A percentile compares a stretch with the other conserved stretches of the same genome.
These are phyloP conservation scores for Lecanosticta acicola DNA, from an alignment of 2,329 filamentous ascomycete species.

Conservation along the genomic window DNA sequence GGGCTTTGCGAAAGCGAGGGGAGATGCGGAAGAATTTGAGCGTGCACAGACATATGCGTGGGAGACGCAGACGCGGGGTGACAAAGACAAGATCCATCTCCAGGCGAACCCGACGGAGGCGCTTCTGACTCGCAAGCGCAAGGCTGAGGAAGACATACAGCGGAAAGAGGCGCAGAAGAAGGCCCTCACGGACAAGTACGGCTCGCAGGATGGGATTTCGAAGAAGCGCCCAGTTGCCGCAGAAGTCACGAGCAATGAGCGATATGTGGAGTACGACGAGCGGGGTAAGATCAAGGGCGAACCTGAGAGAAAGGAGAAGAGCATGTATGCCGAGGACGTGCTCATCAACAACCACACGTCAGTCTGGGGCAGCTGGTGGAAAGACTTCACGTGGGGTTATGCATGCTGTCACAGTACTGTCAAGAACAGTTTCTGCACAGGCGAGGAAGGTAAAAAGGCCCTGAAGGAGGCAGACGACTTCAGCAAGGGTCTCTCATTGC, in stretches of 20 bases:
- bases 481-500: slow-evolving; percentile 44
- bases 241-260: slow-evolving; percentile 72
- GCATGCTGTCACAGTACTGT: slow-evolving; percentile 87
- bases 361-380: slow-evolving; percentile 98
- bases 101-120: slow-evolving; percentile 96
- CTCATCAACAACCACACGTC: slow-evolving; percentile 84
- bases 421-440: slow-evolving; percentile 97
- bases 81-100: slow-evolving; percentile 75
- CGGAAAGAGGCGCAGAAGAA: slow-evolving; percentile 64
- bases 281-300: slow-evolving; percentile 83
- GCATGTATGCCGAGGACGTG: slow-evolving; percentile 88
- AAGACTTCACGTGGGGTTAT: slow-evolving; percentile 91
- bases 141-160: slow-evolving; percentile 64
- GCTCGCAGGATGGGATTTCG: slow-evolving; percentile 57
- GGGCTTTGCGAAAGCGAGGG: slow-evolving; percentile 80
- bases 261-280: slow-evolving; percentile 92
- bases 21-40: slow-evolving; percentile 90
- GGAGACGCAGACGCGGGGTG: slow-evolving; percentile 83
- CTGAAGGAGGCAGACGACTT: slow-evolving; percentile 69
- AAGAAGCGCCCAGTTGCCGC: slow-evolving; percentile 56
- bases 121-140: slow-evolving; percentile 75
- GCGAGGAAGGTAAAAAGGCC: slow-evolving; percentile 75
- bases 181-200: slow-evolving; percentile 75
- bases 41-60: slow-evolving; percentile 84
- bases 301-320: slow-evolving; percentile 68